These are phyloP conservation scores for Colletotrichum sidae DNA, from an alignment of 2,329 filamentous ascomycete genomes.

Conservation along the genomic window DNA sequence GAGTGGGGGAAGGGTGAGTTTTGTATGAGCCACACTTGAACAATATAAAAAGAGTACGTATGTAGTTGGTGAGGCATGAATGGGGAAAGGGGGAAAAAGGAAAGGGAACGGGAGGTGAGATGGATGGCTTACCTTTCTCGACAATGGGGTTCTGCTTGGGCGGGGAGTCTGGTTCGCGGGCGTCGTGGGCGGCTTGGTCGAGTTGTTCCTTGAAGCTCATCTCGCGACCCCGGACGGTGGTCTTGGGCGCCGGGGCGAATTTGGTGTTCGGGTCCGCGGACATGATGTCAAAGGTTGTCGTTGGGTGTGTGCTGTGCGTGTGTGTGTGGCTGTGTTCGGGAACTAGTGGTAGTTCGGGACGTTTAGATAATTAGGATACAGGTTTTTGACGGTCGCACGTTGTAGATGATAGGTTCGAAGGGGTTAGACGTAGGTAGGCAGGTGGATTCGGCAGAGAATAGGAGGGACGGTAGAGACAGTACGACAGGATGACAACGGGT, in stretches of 20 bases:
- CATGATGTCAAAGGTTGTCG: slow-evolving; percentile 5
- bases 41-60: slow-evolving; percentile 2
- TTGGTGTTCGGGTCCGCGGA: slow-evolving; percentile 28
- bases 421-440: neutral
- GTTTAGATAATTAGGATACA: neutral
- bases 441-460: neutral
- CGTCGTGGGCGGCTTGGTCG: slow-evolving; percentile 54
- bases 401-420: slow-evolving; percentile 9
- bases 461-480: slow-evolving; percentile 21
- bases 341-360: neutral
- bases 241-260: slow-evolving; percentile 34
- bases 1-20: neutral
- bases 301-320: too few relatives aligned
- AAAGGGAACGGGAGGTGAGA: neutral
- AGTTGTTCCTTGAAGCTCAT: slow-evolving; percentile 57
- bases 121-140: slow-evolving; percentile 54
- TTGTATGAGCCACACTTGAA: slow-evolving; percentile 23
- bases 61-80: neutral
- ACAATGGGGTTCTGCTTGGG: slow-evolving; percentile 49
- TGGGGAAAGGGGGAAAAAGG: neutral
- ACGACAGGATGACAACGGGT: neutral
- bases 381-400: slow-evolving; percentile 5
- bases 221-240: slow-evolving; percentile 31
- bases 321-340: neutral
- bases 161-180: slow-evolving; percentile 42